Percentiles rank a stretch among this genome's conserved stretches.
Conservation (phyloP, 257 asterid genomes). For the Jacaranda copaia region DNA sequence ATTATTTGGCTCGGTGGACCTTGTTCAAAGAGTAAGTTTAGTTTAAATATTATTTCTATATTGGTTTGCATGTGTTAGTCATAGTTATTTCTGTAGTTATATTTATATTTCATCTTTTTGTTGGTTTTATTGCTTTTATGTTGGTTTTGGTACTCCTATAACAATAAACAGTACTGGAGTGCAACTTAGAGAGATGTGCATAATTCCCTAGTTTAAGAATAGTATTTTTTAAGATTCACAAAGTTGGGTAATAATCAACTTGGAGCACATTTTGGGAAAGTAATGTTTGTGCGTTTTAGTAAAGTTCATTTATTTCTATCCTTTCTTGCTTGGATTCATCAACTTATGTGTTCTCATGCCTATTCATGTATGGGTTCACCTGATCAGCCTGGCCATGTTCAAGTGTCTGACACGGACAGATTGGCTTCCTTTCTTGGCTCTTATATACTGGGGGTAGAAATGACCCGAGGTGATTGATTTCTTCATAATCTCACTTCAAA, state of each 20-base stretch:
- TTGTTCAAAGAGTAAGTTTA: slow-evolving; percentile 58
- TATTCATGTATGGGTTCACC: slow-evolving; percentile 23
- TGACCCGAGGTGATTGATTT: slow-evolving; percentile 60
- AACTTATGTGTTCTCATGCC: slow-evolving; percentile 18
- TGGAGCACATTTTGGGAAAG: neutral
- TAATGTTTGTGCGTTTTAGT: neutral
- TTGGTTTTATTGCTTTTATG: too few relatives aligned
- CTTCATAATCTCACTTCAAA: slow-evolving; percentile 11
- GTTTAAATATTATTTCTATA: neutral
- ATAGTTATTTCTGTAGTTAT: too few relatives aligned
- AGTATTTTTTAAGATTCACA: neutral
- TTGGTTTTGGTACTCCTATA: neutral
- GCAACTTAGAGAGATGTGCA: neutral
- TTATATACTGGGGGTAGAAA: slow-evolving; percentile 66
- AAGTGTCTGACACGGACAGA: slow-evolving; percentile 66
- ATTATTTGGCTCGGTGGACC: slow-evolving; percentile 84
- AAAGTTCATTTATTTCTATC: slow-evolving; percentile 19
- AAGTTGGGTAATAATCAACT: neutral
- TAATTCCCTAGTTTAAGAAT: neutral
- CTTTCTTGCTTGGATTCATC: neutral
- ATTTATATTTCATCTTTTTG: too few relatives aligned
- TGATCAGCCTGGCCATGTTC: slow-evolving; percentile 67
- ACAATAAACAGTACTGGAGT: neutral
- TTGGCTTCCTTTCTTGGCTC: slow-evolving; percentile 67
- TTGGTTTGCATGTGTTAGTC: too few relatives aligned